phyloP scores from a whole-genome alignment of 148 eudicot species.

The Camellia lanceoleosa region DNA sequence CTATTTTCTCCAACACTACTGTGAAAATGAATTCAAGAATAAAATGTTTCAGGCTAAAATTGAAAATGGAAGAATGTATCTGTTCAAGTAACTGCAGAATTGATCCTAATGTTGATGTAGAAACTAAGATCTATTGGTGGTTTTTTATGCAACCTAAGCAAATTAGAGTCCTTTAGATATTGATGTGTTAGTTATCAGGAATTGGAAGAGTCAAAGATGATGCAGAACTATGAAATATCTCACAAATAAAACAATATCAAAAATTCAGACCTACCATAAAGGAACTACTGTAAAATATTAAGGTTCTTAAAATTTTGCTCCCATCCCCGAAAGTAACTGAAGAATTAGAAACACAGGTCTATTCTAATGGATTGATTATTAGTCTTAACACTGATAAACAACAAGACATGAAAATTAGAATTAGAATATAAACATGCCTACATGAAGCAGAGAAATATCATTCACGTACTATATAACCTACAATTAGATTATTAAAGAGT shows the following conservation, averaged over 20 bases:
- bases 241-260: background rate
- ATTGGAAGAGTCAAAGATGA: background rate
- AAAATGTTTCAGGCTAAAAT: background rate
- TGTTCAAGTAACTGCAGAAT: background rate
- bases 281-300: background rate
- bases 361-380: background rate
- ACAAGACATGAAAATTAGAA: background rate
- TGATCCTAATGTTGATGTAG: background rate
- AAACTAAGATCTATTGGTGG: background rate
- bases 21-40: constrained; percentile 4
- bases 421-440: background rate
- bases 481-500: background rate
- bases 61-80: background rate
- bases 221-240: background rate
- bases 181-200: background rate
- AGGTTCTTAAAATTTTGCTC: background rate
- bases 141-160: background rate
- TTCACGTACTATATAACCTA: background rate
- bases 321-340: background rate
- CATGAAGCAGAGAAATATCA: background rate
- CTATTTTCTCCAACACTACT: constrained; percentile 38
- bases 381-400: background rate
- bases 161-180: background rate
- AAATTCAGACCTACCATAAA: background rate
- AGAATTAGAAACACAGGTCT: background rate